Conservation (phyloP, 2,329 filamentous ascomycete species). For the Colletotrichum truncatum region DNA sequence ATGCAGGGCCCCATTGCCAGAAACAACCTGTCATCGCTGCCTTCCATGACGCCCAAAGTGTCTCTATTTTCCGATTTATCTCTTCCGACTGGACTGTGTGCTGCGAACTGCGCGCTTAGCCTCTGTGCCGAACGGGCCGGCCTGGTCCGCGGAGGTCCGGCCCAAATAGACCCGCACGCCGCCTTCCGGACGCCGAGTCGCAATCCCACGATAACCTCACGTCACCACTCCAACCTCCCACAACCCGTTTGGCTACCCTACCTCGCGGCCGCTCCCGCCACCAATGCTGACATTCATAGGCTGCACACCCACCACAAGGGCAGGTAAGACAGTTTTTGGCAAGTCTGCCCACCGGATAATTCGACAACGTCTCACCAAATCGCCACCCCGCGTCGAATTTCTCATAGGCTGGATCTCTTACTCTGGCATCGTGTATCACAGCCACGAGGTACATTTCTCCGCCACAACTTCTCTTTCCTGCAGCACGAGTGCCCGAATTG, state of each 20-base stretch:
- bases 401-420: not conserved
- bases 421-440: not conserved
- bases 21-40: not conserved
- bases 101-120: no score
- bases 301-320: not conserved
- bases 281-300: not conserved
- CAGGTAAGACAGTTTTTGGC: not conserved
- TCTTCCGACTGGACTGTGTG: not conserved
- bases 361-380: constrained; percentile 9
- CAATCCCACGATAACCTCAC: constrained; percentile 22
- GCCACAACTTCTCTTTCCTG: constrained; percentile 1
- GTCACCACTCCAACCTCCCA: constrained; percentile 1
- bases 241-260: not conserved
- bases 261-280: constrained; percentile 10
- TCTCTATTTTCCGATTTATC: not conserved
- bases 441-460: constrained; percentile 4
- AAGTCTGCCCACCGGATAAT: not conserved
- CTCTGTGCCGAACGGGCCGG: constrained; percentile 1
- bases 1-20: not conserved
- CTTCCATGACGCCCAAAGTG: not conserved
- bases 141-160: constrained; percentile 10
- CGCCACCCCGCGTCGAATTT: constrained; percentile 3
- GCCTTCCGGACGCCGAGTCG: constrained; percentile 6
- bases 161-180: constrained; percentile 4
- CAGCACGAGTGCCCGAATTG: constrained; percentile 9